Evolutionary conservation across 768 basidiomycete species (phyloP).

Genomic region (Agrocybe chaxingu): DNA sequence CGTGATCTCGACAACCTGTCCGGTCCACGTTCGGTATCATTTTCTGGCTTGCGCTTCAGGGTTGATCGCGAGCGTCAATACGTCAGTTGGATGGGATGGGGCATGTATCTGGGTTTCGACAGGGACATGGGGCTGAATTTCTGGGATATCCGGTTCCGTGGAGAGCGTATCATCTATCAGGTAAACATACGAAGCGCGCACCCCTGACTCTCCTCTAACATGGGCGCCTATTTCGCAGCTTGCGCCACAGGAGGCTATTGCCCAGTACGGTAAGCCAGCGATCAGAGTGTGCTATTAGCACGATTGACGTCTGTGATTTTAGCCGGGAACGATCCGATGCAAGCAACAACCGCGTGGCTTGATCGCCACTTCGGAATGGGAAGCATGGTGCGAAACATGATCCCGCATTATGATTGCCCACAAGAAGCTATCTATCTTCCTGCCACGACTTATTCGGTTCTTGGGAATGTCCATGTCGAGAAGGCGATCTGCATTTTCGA

Average conservation of each 20-base stretch:
- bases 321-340: conserved; percentile 63
- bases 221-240: conserved; percentile 29
- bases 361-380: conserved; percentile 69
- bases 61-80: conserved; percentile 50
- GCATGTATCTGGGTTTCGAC: conserved; percentile 58
- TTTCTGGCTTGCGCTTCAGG: conserved; percentile 56
- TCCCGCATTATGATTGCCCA: conserved; percentile 69
- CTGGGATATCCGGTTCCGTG: conserved; percentile 57
- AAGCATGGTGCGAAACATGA: conserved; percentile 48
- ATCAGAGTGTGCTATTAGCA: neutral
- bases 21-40: conserved; percentile 61
- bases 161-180: conserved; percentile 62
- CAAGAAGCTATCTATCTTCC: conserved; percentile 58
- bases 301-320: neutral
- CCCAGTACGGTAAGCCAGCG: conserved; percentile 45
- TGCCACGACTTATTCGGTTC: conserved; percentile 46
- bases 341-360: conserved; percentile 58
- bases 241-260: conserved; percentile 59
- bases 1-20: conserved; percentile 64
- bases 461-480: conserved; percentile 41
- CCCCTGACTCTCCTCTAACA: no score
- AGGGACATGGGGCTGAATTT: conserved; percentile 64
- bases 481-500: conserved; percentile 66
- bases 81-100: conserved; percentile 71
- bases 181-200: conserved; percentile 16